Conservation (phyloP, 2,329 filamentous ascomycete genomes). For the Periconia digitata region DNA sequence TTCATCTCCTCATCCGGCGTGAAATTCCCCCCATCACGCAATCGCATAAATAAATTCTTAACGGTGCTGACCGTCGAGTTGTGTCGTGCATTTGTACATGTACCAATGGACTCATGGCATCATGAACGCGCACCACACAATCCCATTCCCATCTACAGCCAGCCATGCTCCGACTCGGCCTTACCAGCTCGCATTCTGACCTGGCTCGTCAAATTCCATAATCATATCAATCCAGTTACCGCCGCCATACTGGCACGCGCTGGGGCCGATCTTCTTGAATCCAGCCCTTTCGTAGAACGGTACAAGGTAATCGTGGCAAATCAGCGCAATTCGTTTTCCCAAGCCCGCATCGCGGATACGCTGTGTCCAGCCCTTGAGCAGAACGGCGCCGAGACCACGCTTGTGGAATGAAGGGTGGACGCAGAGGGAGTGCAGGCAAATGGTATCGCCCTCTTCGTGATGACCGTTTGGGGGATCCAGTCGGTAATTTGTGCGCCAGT, state of each 20-base stretch:
- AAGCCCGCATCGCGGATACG: slow-evolving; percentile 69
- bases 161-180: not conserved
- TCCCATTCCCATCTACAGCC: not conserved
- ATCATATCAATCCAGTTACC: slow-evolving; percentile 86
- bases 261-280: slow-evolving; percentile 69
- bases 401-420: slow-evolving; percentile 75
- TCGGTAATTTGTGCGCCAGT: slow-evolving; percentile 59
- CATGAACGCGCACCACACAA: not conserved
- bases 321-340: slow-evolving; percentile 72
- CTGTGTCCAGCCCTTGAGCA: slow-evolving; percentile 77
- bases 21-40: not conserved
- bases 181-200: not conserved
- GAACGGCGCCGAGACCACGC: slow-evolving; percentile 70
- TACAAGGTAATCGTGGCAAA: slow-evolving; percentile 74
- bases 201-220: slow-evolving; percentile 28
- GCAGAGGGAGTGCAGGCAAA: slow-evolving; percentile 81
- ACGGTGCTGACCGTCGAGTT: not conserved
- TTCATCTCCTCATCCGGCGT: not conserved
- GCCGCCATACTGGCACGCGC: slow-evolving; percentile 71
- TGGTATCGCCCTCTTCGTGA: slow-evolving; percentile 70
- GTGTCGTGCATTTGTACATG: not conserved
- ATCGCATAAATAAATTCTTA: not conserved
- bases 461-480: slow-evolving; percentile 59
- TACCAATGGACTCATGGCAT: not conserved
- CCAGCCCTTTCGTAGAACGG: slow-evolving; percentile 75